Evolutionary conservation across 1,139 yeast genomes (phyloP), one percentile per base, ranked within the genome.

Genomic region (Blastobotrys aristatus): DNA sequence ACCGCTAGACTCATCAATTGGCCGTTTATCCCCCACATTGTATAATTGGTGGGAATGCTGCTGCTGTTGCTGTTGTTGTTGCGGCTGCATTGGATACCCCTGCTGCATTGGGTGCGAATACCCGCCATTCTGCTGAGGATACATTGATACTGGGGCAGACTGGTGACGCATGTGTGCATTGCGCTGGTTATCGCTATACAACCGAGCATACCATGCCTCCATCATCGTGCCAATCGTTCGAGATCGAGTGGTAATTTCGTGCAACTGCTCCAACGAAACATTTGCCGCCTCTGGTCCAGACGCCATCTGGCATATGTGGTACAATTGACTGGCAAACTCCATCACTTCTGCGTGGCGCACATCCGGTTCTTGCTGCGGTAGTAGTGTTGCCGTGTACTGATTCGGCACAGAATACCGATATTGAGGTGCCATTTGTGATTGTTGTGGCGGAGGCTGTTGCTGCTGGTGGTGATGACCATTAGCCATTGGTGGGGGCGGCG

Each of bases 391-490:
- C 8, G 27, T 5, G 27, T 24, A 24, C 10, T 24, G 27, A 24
- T 24, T 24, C 5, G 27, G 27, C 27, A 24, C 27, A 10, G 27
- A 24, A 24, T 24, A 24, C 27, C 27, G 37, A n/a, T n/a, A 20
- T 11, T 16, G 10, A 3, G 40, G 22, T 38, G 10, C 20, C n/a
- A 2, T 30, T 14, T 8, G 40, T 16, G 4, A 21, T n/a, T 16
- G 40, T 17, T 32, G 47, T 18, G 40, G 45, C 33, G 29, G 42
- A 13, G 14, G 39, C 31, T 38, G 47, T 26, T 46, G 43, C 24
- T 41, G 48, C 16, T 41, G 46, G 7, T 40, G 17, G 7, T 17
- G 35, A 3, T 40, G 30, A n/a, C n/a, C n/a, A n/a, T n/a, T n/a
- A n/a, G n/a, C n/a, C 11, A 5, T 10, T n/a, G 22, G 35, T 4